Evolutionary conservation across 2,329 filamentous ascomycete species (phyloP), one percentile per base, ranked within the genome.

Genomic region (Microcyclosporella mali): DNA sequence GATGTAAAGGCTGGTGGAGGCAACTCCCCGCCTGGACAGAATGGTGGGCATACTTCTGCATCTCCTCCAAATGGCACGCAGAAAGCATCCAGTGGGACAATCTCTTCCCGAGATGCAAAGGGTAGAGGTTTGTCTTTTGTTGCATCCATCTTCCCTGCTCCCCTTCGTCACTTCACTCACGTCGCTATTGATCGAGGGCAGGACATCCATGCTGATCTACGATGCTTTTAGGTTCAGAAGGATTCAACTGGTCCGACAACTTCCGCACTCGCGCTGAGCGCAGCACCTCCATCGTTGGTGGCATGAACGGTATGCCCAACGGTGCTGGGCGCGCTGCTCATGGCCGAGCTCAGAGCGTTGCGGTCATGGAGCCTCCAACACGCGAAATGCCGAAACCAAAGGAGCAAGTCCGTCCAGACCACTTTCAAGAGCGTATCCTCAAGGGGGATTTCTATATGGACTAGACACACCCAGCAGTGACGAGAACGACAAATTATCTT

Each of bases 371-470:
- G 56, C 72, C 71, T 39, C 77, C 77, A 18, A 45, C 49, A 11
- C 49, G 52, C 18, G 60, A 66, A 45, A 67, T 72, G 51, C 69
- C 75, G 53, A 73, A 74, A 57, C 70, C 71, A 32, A 94, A 90
- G 72, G 61, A 67, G 38, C 60, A 66, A 25, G 68, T 66, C 51
- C 65, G 68, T 19, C 89, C 90, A 21, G 92, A 98, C 70, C 84
- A 84, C 50, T 92, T 95, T 70, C 89, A 95, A 67, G 92, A 98
- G 75, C 81, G 94, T 55, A 97, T 98, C 58, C 76, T 98, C 55
- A 92, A 95, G 70, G 92, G 90, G 34, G 92, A 98, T 61, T 97
- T 98, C 60, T 92, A 92, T 71, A 95, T 97, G 88, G 89, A 95
- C 62, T 95, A 18, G 16, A 17, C 12, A n/a, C n/a, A 32, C 15